Conservation (phyloP, 1,284 basidiomycete genomes). For the Butyriboletus regius region DNA sequence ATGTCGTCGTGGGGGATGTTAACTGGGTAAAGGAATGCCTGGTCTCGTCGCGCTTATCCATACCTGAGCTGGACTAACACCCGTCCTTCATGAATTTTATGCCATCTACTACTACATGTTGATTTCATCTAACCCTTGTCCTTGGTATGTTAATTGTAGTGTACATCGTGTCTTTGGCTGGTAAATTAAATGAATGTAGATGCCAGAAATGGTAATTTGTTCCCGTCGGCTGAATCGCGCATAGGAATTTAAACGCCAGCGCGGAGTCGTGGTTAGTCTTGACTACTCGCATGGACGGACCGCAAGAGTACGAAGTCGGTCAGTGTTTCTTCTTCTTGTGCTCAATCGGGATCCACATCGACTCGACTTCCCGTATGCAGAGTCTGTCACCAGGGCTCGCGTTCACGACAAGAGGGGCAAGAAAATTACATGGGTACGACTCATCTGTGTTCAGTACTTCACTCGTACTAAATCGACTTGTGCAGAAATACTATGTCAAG, state of each 20-base stretch:
- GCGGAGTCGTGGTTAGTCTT: conserved; percentile 15
- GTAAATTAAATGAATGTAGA: too few relatives aligned
- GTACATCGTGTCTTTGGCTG: too few relatives aligned
- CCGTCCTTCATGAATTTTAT: not conserved
- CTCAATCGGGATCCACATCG: not conserved
- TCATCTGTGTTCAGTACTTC: not conserved
- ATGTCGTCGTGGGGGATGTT: conserved; percentile 43
- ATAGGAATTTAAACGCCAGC: not conserved
- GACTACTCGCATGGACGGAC: conserved; percentile 26
- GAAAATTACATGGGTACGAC: conserved; percentile 42
- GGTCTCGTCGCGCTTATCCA: conserved; percentile 36
- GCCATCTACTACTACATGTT: conserved; percentile 10
- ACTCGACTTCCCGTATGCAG: conserved; percentile 31
- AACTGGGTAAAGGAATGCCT: conserved; percentile 79
- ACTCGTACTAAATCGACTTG: conserved; percentile 18
- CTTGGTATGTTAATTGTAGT: not conserved
- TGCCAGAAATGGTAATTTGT: conserved; percentile 15
- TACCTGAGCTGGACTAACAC: conserved; percentile 11
- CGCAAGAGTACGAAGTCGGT: conserved; percentile 63
- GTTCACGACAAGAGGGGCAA: conserved; percentile 41
- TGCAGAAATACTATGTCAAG: conserved; percentile 58
- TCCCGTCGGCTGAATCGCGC: conserved; percentile 9
- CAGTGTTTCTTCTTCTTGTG: conserved; percentile 25
- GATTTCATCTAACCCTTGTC: not conserved
- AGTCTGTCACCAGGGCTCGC: conserved; percentile 48